Evolutionary conservation across 2,329 filamentous ascomycete genomes (phyloP), one percentile per base, ranked within the genome.

Genomic region (Colletotrichum sp.): DNA sequence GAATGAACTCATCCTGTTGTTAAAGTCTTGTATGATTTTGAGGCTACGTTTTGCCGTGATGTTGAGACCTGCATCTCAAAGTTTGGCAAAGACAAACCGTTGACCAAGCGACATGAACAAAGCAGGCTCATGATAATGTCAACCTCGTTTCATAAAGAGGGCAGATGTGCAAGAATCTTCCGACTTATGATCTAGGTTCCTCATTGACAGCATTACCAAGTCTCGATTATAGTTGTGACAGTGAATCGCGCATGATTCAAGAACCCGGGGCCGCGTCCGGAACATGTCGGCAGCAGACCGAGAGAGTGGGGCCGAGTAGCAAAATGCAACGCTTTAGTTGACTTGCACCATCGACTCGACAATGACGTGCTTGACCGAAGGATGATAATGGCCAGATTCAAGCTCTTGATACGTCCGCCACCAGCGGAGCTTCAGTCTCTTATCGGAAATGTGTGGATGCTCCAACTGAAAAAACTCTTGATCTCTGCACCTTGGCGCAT

Each of bases 341-440:
- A 29, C 16, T 73, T 44, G 73, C 70, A 69, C 49, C 70, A 73
- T 76, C 34, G 32, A 9, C 6, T 29, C 12, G 44, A 30, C 29
- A 49, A 76, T 73, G 70, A 61, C 73, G 70, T 73, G 73, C 73
- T 76, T 30, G 19, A 27, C 13, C 13, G 25, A 34, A 30, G 13
- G 29, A 27, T 29, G 57, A 61, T 15, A 64, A 36, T 73, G 25
- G 22, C 15, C 64, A 52, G 49, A 69, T 22, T 6, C n/a, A 2
- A 8, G 5, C 16, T 19, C n/a, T 22, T 76, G 64, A 69, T 73
- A 69, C 59, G 70, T 72, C 34, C 55, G 34, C 29, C 19, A 4
- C 7, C 5, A 12, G 73, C 62, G 70, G 70, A 69, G 32, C 22
- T 27, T 16, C 22, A 9, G 13, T 49, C 73, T 61, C 57, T 76